These are phyloP conservation scores for Anastatica hierochuntica DNA, from an alignment of 345 rosid genomes.

Conservation along the genomic window DNA sequence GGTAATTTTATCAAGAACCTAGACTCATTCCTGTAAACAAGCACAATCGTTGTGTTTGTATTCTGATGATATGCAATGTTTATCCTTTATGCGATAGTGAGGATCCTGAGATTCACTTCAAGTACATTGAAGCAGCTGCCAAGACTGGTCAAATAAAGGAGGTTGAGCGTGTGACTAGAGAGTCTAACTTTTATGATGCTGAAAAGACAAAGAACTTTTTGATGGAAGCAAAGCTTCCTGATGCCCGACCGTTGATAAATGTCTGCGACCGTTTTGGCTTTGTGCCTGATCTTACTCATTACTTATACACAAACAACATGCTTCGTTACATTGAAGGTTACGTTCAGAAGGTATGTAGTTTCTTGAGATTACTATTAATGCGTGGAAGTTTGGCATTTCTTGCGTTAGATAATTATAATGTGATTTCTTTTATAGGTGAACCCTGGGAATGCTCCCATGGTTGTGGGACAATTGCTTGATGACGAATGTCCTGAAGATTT, in stretches of 20 bases:
- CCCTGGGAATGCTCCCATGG: constrained; percentile 97
- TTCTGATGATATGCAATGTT: constrained; percentile 4
- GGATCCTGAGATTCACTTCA: constrained; percentile 98
- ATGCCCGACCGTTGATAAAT: constrained; percentile 93
- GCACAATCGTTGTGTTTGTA: neutral
- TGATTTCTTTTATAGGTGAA: constrained; percentile 51
- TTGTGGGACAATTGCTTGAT: constrained; percentile 86
- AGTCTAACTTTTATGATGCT: constrained; percentile 91
- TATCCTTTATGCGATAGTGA: constrained; percentile 45
- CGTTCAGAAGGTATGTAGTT: constrained; percentile 79
- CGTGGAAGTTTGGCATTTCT: neutral
- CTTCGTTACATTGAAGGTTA: constrained; percentile 99
- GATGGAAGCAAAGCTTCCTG: constrained; percentile 99
- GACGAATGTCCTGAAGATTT: constrained; percentile 99
- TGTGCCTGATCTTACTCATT: constrained; percentile 96
- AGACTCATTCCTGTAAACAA: constrained; percentile 13
- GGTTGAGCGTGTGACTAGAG: constrained; percentile 99
- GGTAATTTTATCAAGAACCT: constrained; percentile 37
- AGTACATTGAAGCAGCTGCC: constrained; percentile 98
- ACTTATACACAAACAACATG: constrained; percentile 87
- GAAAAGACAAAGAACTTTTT: constrained; percentile 95
- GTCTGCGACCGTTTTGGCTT: constrained; percentile 98
- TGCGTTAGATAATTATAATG: constrained; percentile 6
- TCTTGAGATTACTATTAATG: neutral
- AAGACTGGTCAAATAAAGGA: constrained; percentile 95